Evolutionary conservation across 2,329 filamentous ascomycete species (phyloP).

Genomic region (Trichoderma sp.): DNA sequence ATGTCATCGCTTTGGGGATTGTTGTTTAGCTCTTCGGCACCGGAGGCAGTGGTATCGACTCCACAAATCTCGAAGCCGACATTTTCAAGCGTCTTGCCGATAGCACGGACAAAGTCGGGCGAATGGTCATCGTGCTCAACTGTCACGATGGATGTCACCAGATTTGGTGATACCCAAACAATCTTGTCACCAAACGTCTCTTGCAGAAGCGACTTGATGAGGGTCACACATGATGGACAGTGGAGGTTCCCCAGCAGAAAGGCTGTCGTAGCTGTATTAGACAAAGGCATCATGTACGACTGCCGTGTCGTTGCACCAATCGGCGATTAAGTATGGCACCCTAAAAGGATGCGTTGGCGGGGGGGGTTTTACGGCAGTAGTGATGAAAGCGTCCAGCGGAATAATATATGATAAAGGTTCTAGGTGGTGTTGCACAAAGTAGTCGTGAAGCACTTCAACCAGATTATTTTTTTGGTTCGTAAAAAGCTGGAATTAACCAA

Average conservation of each 20-base stretch:
- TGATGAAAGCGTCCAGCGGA: not conserved
- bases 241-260: conserved; percentile 73
- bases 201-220: conserved; percentile 59
- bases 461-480: not conserved
- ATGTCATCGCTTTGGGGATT: conserved; percentile 27
- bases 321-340: not conserved
- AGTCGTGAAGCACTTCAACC: not conserved
- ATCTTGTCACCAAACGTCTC: conserved; percentile 45
- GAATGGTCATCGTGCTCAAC: conserved; percentile 51
- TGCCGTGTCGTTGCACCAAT: not conserved
- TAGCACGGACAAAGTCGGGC: conserved; percentile 43
- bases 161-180: conserved; percentile 64
- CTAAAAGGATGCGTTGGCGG: not conserved
- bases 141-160: conserved; percentile 68
- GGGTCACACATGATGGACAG: conserved; percentile 70
- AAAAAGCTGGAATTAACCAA: not conserved
- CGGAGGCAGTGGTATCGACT: conserved; percentile 40
- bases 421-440: not conserved
- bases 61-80: conserved; percentile 60
- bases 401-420: not conserved
- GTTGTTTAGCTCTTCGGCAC: conserved; percentile 31
- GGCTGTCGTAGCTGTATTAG: conserved; percentile 50
- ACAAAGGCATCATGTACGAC: conserved; percentile 30
- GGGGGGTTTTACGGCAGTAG: not conserved
- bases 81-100: conserved; percentile 50